Conservation (phyloP, 1,284 basidiomycete species). For the Ganoderma lucidum region DNA sequence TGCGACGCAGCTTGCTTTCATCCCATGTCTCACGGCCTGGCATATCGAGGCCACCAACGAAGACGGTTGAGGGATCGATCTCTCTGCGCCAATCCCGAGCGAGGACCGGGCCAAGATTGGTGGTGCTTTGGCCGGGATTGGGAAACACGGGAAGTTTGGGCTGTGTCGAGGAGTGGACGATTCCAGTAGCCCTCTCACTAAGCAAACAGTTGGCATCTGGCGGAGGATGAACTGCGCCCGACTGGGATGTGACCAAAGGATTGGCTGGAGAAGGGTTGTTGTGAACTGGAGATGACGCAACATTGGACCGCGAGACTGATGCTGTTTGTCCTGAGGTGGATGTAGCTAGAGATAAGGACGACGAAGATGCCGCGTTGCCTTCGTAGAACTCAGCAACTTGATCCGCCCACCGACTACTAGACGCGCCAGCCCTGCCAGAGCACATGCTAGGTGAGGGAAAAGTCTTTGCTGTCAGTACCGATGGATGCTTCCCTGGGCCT, state of each 20-base stretch:
- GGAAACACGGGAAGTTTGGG: not conserved
- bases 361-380: conserved; percentile 21
- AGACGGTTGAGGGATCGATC: conserved; percentile 72
- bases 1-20: conserved; percentile 60
- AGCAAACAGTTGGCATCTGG: not conserved
- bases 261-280: not conserved
- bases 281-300: not conserved
- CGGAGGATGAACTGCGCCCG: too few relatives aligned
- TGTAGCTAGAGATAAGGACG: not conserved
- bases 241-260: not conserved
- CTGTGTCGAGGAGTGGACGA: not conserved
- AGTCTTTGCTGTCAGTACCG: not conserved
- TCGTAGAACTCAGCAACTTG: conserved; percentile 24
- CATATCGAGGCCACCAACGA: conserved; percentile 78
- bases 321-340: not conserved
- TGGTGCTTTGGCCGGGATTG: not conserved
- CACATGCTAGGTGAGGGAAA: not conserved
- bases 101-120: not conserved
- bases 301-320: too few relatives aligned
- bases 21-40: conserved; percentile 70
- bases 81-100: conserved; percentile 42
- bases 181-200: not conserved
- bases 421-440: not conserved
- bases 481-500: not conserved
- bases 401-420: conserved; percentile 25